Evolutionary conservation across 306 rosid genomes (phyloP), one percentile per base, ranked within the genome.

Genomic region (Dryas alaskensis): DNA sequence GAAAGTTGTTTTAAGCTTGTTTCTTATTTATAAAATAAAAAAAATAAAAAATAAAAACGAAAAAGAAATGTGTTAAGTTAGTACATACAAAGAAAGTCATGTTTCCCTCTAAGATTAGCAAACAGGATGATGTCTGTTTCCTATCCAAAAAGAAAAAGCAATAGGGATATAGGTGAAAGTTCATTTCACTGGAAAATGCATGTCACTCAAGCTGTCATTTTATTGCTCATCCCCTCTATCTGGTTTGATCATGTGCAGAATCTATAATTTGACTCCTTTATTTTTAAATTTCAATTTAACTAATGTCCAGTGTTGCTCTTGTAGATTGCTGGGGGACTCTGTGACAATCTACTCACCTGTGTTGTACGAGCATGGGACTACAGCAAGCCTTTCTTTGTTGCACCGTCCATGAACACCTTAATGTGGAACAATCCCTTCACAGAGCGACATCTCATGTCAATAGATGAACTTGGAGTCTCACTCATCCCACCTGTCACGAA

Each of bases 301-400:
- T 39, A 58, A 44, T 84, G 72, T 70, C 55, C 12, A 74, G 5
- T 67, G 8, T 42, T 61, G 53, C 70, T 72, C 31, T 42, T 76
- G 79, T 73, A 91, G 98, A 89, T 93, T 77, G 96, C 83, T 0
- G 92, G 90, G 3, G 98, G 97, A 60, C 59, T 91, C 74, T 84
- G 96, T 50, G 98, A 93, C 85, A 91, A 91, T 77, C 74, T 93
- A 57, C 78, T 91, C 60, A 91, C 97, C n/a, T 86, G 92, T 54
- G 75, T 88, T 13, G 92, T 89, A 64, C 81, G 96, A 78, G 89
- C 96, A 71, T 93, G 97, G 98, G 97, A 93, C 80, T 88, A 85
- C 79, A 86, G 53, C 57, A 93, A 89, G 79, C 94, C 90, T 43
- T 25, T 93, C 10, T 91, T 89, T 46, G 89, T 93, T 58, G 98